Conservation (phyloP, 192 early-diverging fungal species). For the Entomortierella beljakovae region DNA sequence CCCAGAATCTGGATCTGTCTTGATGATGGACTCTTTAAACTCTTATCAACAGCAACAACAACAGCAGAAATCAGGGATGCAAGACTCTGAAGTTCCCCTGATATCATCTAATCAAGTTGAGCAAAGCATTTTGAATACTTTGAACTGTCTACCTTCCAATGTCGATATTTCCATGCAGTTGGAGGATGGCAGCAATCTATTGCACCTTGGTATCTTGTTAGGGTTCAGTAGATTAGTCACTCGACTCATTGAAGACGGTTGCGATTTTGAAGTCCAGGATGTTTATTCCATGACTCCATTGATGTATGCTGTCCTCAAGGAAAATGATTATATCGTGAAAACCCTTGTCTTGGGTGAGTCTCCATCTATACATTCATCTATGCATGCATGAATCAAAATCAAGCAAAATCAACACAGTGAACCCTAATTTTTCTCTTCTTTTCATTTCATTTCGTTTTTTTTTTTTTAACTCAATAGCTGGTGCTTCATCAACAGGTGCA, state of each 20-base stretch:
- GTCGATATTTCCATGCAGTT: constrained; percentile 48
- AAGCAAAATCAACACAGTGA: too few relatives aligned
- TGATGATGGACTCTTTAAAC: constrained; percentile 14
- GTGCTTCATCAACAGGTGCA: constrained; percentile 34
- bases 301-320: constrained; percentile 38
- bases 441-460: not conserved
- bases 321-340: constrained; percentile 30
- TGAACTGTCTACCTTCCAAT: constrained; percentile 13
- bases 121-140: constrained; percentile 23
- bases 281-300: constrained; percentile 32
- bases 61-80: too few relatives aligned
- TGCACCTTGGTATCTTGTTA: constrained; percentile 35
- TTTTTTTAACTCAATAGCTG: constrained; percentile 20
- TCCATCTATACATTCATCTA: not conserved
- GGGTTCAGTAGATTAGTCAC: constrained; percentile 12
- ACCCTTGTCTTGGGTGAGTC: constrained; percentile 32
- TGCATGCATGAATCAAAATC: not conserved
- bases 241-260: constrained; percentile 39
- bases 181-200: constrained; percentile 43
- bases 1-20: constrained; percentile 6
- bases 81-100: not conserved
- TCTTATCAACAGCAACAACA: too few relatives aligned
- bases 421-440: not conserved
- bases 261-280: constrained; percentile 39
- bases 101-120: constrained; percentile 31